A percentile compares a stretch with the other conserved stretches of the same genome.
Conservation (phyloP, 805 yeast genomes). For the Wickerhamiella galacta region DNA sequence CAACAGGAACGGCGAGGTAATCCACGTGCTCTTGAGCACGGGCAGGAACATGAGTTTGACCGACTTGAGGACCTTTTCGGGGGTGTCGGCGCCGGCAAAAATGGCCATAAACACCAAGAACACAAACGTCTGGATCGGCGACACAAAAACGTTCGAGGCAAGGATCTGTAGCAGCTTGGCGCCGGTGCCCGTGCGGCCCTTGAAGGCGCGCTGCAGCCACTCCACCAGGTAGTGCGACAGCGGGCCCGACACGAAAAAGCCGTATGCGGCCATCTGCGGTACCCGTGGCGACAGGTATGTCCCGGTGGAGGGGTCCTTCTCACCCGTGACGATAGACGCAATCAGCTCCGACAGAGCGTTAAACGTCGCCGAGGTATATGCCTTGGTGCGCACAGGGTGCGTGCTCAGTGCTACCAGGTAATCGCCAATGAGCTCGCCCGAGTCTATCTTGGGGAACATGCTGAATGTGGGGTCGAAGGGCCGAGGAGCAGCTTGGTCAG, state of each 20-base stretch:
- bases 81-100: constrained; percentile 23
- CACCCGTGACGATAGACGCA: constrained; percentile 24
- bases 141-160: constrained; percentile 20
- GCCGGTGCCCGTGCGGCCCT: constrained; percentile 16
- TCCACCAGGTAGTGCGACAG: constrained; percentile 22
- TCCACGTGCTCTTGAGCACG: constrained; percentile 23
- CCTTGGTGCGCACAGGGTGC: constrained; percentile 23
- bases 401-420: constrained; percentile 17
- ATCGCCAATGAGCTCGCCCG: constrained; percentile 9
- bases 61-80: constrained; percentile 17
- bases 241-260: constrained; percentile 24
- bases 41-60: constrained; percentile 19
- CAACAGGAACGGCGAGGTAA: constrained; percentile 22
- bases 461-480: no score
- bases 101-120: constrained; percentile 23
- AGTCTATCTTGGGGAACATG: not conserved
- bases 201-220: constrained; percentile 22
- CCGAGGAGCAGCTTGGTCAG: no score
- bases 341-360: constrained; percentile 22
- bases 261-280: constrained; percentile 25
- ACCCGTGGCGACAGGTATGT: constrained; percentile 22
- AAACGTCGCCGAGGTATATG: constrained; percentile 22
- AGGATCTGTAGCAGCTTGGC: constrained; percentile 23
- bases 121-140: constrained; percentile 21
- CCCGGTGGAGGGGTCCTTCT: constrained; percentile 21